Conservation (phyloP, 257 asterid species). For the Solanum appendiculatum region DNA sequence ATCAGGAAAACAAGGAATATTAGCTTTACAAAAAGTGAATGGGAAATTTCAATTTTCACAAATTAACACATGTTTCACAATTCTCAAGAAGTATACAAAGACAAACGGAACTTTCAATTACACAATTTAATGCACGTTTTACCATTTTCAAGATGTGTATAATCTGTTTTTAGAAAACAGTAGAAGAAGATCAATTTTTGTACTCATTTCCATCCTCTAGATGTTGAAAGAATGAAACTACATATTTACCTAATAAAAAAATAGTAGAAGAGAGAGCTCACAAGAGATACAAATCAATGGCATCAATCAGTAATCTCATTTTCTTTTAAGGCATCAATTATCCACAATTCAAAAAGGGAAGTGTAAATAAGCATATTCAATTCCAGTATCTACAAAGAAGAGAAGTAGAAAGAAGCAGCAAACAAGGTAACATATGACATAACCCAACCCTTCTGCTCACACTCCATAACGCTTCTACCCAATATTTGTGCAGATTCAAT, state of each 20-base stretch:
- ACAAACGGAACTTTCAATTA: not conserved
- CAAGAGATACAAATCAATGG: not conserved
- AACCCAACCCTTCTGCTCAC: not conserved
- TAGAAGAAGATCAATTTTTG: not conserved
- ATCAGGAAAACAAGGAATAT: not conserved
- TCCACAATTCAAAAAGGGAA: not conserved
- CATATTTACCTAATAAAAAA: not conserved
- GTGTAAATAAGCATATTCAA: not conserved
- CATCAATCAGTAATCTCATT: not conserved
- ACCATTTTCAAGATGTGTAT: not conserved
- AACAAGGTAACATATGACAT: not conserved
- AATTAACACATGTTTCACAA: not conserved
- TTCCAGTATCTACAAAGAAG: not conserved
- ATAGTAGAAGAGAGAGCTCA: not conserved
- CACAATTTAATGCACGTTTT: not conserved
- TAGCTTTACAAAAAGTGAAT: not conserved
- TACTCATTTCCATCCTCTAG: not conserved
- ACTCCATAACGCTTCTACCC: not conserved
- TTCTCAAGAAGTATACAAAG: not conserved
- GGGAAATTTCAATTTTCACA: not conserved
- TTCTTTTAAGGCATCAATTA: not conserved
- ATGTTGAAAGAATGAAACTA: not conserved
- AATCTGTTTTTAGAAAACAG: not conserved
- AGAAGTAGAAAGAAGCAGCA: not conserved
- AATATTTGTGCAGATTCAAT: not conserved